Evolutionary conservation across 2,329 filamentous ascomycete species (phyloP), one percentile per base, ranked within the genome.

Genomic region (Amauroascus niger): DNA sequence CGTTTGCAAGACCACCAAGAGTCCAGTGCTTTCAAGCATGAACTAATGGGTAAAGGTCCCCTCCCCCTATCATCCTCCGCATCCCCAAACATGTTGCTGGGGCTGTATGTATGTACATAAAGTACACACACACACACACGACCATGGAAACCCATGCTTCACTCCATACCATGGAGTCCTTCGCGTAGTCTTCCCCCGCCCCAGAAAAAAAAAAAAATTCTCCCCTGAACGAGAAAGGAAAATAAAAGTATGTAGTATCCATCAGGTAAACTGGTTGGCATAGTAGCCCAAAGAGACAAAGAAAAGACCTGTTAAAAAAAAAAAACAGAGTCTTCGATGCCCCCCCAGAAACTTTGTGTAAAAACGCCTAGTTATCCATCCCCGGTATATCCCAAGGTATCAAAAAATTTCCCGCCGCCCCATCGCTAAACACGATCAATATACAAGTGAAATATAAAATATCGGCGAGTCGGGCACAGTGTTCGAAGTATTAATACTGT

Each of bases 391-490:
- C 18, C 18, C 46, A 22, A 26, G 35, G 48, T 33, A 50, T 50
- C 48, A 32, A 49, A 43, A 13, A n/a, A n/a, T n/a, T n/a, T 43
- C 43, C 26, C 48, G 48, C 48, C 48, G 24, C 18, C 24, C 48
- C 9, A 16, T 43, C 48, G 48, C 48, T 50, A 50, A 50, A 20
- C 30, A 26, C 3, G 2, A 41, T 35, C 33, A 49, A 28, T 40
- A 41, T n/a, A 18, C n/a, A 28, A 39, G n/a, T 7, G n/a, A 49
- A 49, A 18, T 28, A 28, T 18, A 11, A 30, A 30, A 28, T 35
- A 35, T 20, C 18, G 32, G 33, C n/a, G n/a, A n/a, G n/a, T n/a
- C n/a, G n/a, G n/a, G n/a, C 28, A 49, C 46, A 39, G 46, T 26
- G 11, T 13, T 49, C 22, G 30, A 4, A 40, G 28, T 49, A 40